Evolutionary conservation across 805 yeast genomes (phyloP), one percentile per base, ranked within the genome.

Genomic region (Teunomyces tritomae): DNA sequence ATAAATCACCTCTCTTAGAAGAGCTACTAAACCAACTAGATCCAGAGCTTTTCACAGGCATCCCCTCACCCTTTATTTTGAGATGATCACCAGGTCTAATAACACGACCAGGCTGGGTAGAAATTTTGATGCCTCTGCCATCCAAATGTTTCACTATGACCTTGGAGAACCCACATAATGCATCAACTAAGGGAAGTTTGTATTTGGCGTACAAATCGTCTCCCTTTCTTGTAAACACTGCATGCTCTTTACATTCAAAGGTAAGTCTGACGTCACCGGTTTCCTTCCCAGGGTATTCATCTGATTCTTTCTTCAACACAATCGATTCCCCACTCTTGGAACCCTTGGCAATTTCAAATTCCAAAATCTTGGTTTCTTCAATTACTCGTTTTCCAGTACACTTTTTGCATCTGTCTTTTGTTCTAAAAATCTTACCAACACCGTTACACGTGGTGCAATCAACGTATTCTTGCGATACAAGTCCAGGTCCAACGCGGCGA

Each of bases 251-350:
- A 52, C 81, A 80, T 40, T 72, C 71, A 45, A 86, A 80, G 0
- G 75, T 76, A 53, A 94, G 73, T 2, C 85, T 71, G 13, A 92
- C 83, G 67, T 89, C 90, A 3, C 97, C 97, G 0, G 96, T 77
- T 28, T 67, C 64, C 57, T 80, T 79, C 1, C 89, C 92, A 6
- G 85, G 81, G 17, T 72, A 83, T 63, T 89, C 82, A 65, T 92
- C 97, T 1, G 96, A 83, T 63, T 84, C 89, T 5, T 84, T 85
- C 36, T 71, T 64, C 49, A 89, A 67, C 0, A 78, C 77, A 17
- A 92, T 76, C 1, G 70, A 61, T 32, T 88, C 96, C 9, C 79
- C 80, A 44, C 78, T 71, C 32, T 76, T 71, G 4, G 88, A 76
- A 1, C 98, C 98, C 41, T 81, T 82, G 2, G 82, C 80, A 26